Evolutionary conservation across 345 rosid species (phyloP).

Genomic region (Dipteronia sinensis): DNA sequence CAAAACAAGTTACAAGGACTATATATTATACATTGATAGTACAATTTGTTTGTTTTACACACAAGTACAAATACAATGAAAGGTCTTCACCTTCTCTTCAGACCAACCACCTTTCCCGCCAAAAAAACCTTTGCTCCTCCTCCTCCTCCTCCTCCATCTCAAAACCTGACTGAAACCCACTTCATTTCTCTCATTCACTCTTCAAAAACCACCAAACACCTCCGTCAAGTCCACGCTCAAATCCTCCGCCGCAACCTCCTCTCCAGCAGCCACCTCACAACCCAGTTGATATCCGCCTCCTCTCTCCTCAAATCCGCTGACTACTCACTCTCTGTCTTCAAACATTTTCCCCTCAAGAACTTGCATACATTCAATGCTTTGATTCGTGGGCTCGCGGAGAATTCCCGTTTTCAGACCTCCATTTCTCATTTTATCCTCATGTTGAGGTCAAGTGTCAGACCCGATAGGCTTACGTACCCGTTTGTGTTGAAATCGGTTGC

Average conservation of each 20-base stretch:
- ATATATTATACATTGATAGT: too few relatives aligned
- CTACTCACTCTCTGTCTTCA: constrained; percentile 46
- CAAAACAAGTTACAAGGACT: too few relatives aligned
- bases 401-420: constrained; percentile 35
- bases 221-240: constrained; percentile 62
- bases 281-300: constrained; percentile 56
- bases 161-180: constrained; percentile 34
- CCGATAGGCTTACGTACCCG: constrained; percentile 57
- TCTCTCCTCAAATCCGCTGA: constrained; percentile 45
- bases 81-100: constrained; percentile 29
- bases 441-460: constrained; percentile 44
- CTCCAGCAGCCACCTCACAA: constrained; percentile 36
- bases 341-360: constrained; percentile 41
- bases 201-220: constrained; percentile 37
- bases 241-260: constrained; percentile 45
- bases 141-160: constrained; percentile 8
- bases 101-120: constrained; percentile 39
- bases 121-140: constrained; percentile 22
- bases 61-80: constrained; percentile 19
- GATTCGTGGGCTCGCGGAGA: constrained; percentile 53
- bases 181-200: constrained; percentile 49
- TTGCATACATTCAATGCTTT: constrained; percentile 54
- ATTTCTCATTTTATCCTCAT: constrained; percentile 50
- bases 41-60: too few relatives aligned
- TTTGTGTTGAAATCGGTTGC: constrained; percentile 52